Percentiles rank a stretch among this genome's conserved stretches.
phyloP scores from a whole-genome alignment of 148 eudicot species.

The Heliosperma pusillum region DNA sequence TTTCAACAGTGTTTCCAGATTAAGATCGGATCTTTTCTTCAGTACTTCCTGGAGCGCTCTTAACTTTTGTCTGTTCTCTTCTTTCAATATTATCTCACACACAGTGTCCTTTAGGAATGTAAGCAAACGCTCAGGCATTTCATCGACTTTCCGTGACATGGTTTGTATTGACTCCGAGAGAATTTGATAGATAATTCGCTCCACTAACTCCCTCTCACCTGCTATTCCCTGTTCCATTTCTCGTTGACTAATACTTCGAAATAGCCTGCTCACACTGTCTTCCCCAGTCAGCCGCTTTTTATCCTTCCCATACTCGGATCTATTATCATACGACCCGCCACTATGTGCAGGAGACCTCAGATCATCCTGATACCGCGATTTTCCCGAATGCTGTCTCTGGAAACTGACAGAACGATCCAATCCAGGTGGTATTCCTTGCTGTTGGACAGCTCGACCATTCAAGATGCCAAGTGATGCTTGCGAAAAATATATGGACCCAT shows the following conservation, averaged over 20 bases:
- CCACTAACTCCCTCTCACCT: constrained; percentile 59
- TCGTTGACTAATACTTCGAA: constrained; percentile 38
- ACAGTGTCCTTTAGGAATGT: constrained; percentile 56
- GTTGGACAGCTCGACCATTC: constrained; percentile 46
- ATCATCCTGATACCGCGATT: constrained; percentile 38
- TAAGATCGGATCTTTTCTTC: constrained; percentile 63
- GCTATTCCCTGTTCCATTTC: constrained; percentile 38
- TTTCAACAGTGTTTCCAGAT: constrained; percentile 58
- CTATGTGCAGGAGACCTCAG: constrained; percentile 53
- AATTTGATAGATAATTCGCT: constrained; percentile 55
- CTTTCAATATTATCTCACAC: constrained; percentile 53
- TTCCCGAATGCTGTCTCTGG: constrained; percentile 54
- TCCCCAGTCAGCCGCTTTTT: constrained; percentile 43
- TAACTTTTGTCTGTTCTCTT: constrained; percentile 53
- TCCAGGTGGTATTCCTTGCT: constrained; percentile 37
- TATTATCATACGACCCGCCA: constrained; percentile 58
- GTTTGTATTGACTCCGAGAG: constrained; percentile 69
- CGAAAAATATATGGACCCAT: constrained; percentile 48
- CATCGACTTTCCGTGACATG: constrained; percentile 58
- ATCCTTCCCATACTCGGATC: constrained; percentile 55
- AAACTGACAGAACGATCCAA: constrained; percentile 57
- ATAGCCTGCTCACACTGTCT: constrained; percentile 46
- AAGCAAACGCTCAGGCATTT: constrained; percentile 54
- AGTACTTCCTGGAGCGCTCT: constrained; percentile 59
- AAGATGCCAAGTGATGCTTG: constrained; percentile 46